Evolutionary conservation across 306 rosid species (phyloP), one percentile per base, ranked within the genome.

Genomic region (Luffa aegyptiaca): DNA sequence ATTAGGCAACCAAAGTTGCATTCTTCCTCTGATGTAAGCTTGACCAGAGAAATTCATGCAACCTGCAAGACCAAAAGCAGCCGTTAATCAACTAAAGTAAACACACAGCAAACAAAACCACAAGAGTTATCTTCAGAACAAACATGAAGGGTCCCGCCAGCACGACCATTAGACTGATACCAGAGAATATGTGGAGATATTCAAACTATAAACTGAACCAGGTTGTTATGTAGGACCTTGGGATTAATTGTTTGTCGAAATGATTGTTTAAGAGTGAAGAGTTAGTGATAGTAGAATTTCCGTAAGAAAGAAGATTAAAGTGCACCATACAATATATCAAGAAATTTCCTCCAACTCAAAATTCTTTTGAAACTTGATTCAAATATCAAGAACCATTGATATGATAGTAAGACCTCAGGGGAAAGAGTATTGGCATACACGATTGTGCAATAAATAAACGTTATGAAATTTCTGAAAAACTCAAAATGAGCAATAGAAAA

Each of bases 41-140:
- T 72, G 82, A 76, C 82, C 86, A 87, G 90, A 81, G 88, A 87
- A 85, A 87, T 82, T 85, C 82, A 81, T 88, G 89, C 94, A 93
- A 87, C 94, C 98, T 95, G 93, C 87, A 86, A 83, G 86, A 76
- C 35, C 51, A 75, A 74, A 62, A 14, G 37, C 45, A 61, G 2
- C 13, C 18, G 21, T 42, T 36, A 11, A 26, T 17, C 3, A 74
- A 70, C 49, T 4, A 74, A 79, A 49, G 4, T 6, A 78, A 58
- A 56, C 33, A 75, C 49, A 35, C 73, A 3, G 31, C 17, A 42
- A 62, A 44, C 35, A 35, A 33, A 41, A 59, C 16, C 35, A 26
- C 53, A 35, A 78, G 63, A 21, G 76, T 46, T 5, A 20, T 46
- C 52, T 71, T 45, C 56, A 6, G 36, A 63, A 37, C 18, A 18